These are phyloP conservation scores for Debaryomyces psychrophilus DNA, from an alignment of 1,139 yeast genomes.

Conservation along the genomic window DNA sequence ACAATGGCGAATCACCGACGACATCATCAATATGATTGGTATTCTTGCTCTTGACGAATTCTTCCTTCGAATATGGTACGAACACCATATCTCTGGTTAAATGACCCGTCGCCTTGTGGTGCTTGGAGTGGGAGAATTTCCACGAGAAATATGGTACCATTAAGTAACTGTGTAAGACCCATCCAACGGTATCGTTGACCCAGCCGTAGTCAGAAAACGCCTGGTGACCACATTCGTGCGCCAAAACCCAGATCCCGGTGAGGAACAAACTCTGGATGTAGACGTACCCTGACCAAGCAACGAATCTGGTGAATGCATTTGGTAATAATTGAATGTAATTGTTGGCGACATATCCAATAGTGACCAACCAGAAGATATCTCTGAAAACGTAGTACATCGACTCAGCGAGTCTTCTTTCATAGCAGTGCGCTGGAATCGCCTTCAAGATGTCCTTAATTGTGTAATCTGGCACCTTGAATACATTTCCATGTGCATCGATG, in stretches of 20 bases:
- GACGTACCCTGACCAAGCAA: constrained; percentile 58
- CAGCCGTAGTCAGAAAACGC: constrained; percentile 60
- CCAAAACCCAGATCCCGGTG: constrained; percentile 64
- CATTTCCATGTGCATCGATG: constrained; percentile 57
- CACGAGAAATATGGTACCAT: constrained; percentile 65
- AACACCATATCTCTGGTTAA: constrained; percentile 63
- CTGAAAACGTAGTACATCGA: constrained; percentile 61
- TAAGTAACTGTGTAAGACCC: constrained; percentile 61
- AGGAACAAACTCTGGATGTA: constrained; percentile 49
- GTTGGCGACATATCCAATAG: constrained; percentile 50
- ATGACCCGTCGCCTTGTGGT: constrained; percentile 68
- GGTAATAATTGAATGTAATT: constrained; percentile 55
- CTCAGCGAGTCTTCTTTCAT: constrained; percentile 52
- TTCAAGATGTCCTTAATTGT: constrained; percentile 61
- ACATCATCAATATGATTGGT: constrained; percentile 44
- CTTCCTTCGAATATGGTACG: constrained; percentile 56
- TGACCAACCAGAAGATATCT: constrained; percentile 50
- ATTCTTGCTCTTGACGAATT: constrained; percentile 35
- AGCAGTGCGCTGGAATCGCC: constrained; percentile 66
- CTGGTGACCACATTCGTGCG: constrained; percentile 70
- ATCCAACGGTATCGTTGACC: constrained; percentile 61
- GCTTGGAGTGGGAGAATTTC: constrained; percentile 63
- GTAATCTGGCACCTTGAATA: constrained; percentile 63
- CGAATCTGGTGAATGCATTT: constrained; percentile 46
- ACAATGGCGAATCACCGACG: constrained; percentile 58